Conservation (phyloP, 208 protist species). For the Trypanosoma caninum region DNA sequence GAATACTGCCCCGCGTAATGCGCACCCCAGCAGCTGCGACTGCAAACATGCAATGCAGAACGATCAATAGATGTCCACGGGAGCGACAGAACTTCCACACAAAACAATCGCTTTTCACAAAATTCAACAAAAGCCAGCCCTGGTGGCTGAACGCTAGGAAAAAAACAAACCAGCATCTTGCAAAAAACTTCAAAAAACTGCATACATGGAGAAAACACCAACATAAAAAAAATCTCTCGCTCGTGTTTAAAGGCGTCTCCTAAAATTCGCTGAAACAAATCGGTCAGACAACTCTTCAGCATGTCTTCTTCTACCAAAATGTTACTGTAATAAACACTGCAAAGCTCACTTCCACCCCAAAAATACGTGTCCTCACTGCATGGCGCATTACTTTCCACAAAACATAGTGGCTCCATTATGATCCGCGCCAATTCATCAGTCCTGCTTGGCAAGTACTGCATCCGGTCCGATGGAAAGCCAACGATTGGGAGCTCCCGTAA, state of each 20-base stretch:
- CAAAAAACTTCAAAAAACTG: slow-evolving; percentile 5
- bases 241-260: slow-evolving; percentile 1
- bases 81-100: slow-evolving; percentile 20
- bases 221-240: slow-evolving; percentile 17
- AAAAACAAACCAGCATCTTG: slow-evolving; percentile 2
- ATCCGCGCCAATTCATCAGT: no score
- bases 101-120: not conserved
- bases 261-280: slow-evolving; percentile 7
- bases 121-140: slow-evolving; percentile 21
- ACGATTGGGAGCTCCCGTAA: slow-evolving; percentile 27
- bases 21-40: slow-evolving; percentile 89
- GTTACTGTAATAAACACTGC: slow-evolving; percentile 10
- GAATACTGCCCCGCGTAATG: slow-evolving; percentile 83
- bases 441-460: slow-evolving; percentile 23
- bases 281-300: not conserved
- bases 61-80: slow-evolving; percentile 6
- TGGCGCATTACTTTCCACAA: no score
- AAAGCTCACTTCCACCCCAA: slow-evolving; percentile 4
- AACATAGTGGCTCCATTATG: no score
- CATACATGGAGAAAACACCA: slow-evolving; percentile 21
- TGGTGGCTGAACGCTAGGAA: slow-evolving; percentile 11
- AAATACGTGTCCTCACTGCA: not conserved
- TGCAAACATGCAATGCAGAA: slow-evolving; percentile 84
- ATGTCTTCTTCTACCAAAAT: not conserved
- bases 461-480: slow-evolving; percentile 39